These are phyloP conservation scores for Spiraea crenata DNA, from an alignment of 331 rosid genomes.

Conservation along the genomic window DNA sequence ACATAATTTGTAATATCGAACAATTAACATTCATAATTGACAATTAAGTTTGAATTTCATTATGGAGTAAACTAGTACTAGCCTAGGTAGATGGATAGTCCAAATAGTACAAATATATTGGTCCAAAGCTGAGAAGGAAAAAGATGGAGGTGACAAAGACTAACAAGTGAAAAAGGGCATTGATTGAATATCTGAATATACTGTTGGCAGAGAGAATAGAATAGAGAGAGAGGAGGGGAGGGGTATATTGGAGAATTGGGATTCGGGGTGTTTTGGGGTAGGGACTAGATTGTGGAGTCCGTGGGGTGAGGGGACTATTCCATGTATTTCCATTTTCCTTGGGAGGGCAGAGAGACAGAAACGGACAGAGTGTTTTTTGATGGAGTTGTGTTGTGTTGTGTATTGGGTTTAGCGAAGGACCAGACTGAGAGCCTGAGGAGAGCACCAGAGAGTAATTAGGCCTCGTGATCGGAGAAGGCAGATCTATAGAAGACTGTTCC, in stretches of 20 bases:
- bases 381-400: slow-evolving; percentile 14
- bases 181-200: not conserved
- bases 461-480: slow-evolving; percentile 99
- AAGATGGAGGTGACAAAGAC: slow-evolving; percentile 10
- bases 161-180: not conserved
- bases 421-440: slow-evolving; percentile 3
- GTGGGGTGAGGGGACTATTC: no score
- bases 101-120: no score
- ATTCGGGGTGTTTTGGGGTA: slow-evolving; percentile 47
- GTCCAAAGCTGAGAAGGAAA: not conserved
- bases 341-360: slow-evolving; percentile 83
- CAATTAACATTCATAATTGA: no score
- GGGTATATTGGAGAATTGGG: slow-evolving; percentile 12
- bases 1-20: no score
- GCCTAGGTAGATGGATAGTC: no score
- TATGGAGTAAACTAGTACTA: no score
- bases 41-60: no score
- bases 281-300: not conserved
- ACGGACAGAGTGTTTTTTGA: slow-evolving; percentile 70
- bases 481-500: slow-evolving; percentile 99
- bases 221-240: slow-evolving; percentile 8
- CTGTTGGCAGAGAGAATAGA: not conserved
- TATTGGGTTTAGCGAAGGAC: slow-evolving; percentile 47
- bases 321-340: slow-evolving; percentile 57
- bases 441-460: slow-evolving; percentile 16